Evolutionary conservation across 1,284 basidiomycete species (phyloP), one percentile per base, ranked within the genome.

Genomic region (Apiotrichum mycotoxinovorans): DNA sequence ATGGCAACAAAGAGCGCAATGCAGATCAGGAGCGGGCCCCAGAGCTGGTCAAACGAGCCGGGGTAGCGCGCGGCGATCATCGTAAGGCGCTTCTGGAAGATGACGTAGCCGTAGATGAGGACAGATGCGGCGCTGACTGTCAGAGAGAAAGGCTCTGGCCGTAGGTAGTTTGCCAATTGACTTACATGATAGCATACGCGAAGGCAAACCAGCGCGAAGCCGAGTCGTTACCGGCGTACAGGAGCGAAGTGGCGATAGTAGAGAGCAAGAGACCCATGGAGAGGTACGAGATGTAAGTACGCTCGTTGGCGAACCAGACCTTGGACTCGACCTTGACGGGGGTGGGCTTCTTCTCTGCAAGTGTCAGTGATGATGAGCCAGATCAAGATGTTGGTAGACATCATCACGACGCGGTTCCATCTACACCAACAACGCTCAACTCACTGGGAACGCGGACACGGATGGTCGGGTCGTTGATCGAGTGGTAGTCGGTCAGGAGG

Each of bases 301-400:
- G 82, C 78, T 99, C 96, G 74, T 98, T 97, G 9, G 96, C 94
- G 78, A 98, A 97, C 89, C 95, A 98, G 42, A 98, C 95, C 73
- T 99, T 99, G 33, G 88, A 89, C 76, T 98, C 95, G 38, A 98
- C 91, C 64, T 88, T 88, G 66, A 98, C 83, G 0, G 91, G 88
- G 0, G 93, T 90, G 0, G 89, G 82, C 35, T 95, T 85, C 75
- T 95, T 94, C 81, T 92, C 72, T 77, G 61, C 38, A 22, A 30
- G 34, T n/a, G 58, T 54, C 15, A 54, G 60, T 43, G 40, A 12
- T 30, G 45, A 22, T 44, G 47, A 27, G 17, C 41, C n/a, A n/a
- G n/a, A n/a, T n/a, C n/a, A n/a, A n/a, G n/a, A n/a, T 23, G 45
- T 14, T 22, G 38, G 14, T 27, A 46, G 30, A 34, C 23, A 15